phyloP scores from a whole-genome alignment of 2,329 filamentous ascomycete species.

The Botrytis hyacinthi region DNA sequence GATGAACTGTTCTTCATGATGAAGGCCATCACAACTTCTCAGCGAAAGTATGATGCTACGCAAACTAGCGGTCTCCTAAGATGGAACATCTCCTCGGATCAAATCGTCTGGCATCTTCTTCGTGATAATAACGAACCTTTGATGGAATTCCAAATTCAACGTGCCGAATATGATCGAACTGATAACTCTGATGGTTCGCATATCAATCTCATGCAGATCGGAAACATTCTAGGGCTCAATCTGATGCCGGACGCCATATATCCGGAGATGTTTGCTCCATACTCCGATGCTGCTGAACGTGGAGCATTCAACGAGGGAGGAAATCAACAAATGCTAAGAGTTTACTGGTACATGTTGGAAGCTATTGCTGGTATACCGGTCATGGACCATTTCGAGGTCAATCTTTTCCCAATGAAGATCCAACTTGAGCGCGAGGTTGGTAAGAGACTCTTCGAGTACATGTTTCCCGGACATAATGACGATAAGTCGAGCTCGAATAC shows the following conservation, averaged over 20 bases:
- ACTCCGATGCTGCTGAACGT: conserved; percentile 66
- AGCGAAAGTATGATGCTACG: conserved; percentile 76
- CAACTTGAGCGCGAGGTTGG: conserved; percentile 92
- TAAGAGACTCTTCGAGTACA: conserved; percentile 92
- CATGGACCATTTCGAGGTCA: conserved; percentile 95
- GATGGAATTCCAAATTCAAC: conserved; percentile 87
- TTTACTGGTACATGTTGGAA: conserved; percentile 98
- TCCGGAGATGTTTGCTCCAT: conserved; percentile 92
- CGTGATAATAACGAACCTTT: conserved; percentile 82
- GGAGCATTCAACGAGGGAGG: conserved; percentile 51
- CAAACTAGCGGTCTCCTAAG: conserved; percentile 77
- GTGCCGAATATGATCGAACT: conserved; percentile 89
- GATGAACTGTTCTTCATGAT: conserved; percentile 99
- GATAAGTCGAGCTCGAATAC: conserved; percentile 38
- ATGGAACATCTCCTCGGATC: conserved; percentile 90
- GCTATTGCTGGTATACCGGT: conserved; percentile 97
- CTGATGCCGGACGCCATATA: conserved; percentile 88
- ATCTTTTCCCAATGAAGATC: conserved; percentile 87
- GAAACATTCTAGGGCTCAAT: conserved; percentile 84
- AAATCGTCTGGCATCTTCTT: conserved; percentile 97
- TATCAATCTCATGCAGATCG: conserved; percentile 85
- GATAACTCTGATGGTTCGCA: conserved; percentile 98
- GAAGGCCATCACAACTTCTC: conserved; percentile 97
- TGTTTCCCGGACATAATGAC: conserved; percentile 76
- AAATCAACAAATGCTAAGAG: conserved; percentile 79